Conservation (phyloP, 2,329 filamentous ascomycete genomes). For the Fusarium sp. region DNA sequence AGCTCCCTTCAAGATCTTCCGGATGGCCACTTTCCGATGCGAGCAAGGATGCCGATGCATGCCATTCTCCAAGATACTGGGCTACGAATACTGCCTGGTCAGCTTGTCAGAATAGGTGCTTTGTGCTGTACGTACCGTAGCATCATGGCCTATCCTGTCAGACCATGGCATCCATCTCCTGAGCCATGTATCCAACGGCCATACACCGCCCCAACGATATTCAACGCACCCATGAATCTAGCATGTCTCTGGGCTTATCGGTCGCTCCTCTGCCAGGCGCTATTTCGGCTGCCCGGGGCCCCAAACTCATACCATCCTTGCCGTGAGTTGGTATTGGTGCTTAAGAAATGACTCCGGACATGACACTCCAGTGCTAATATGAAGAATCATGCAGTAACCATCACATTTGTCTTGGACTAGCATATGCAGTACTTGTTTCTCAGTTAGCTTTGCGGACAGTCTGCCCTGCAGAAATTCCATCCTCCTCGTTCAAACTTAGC, state of each 20-base stretch:
- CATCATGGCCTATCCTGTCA: background rate
- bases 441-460: background rate
- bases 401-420: conserved; percentile 5
- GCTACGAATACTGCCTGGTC: background rate
- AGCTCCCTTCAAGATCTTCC: conserved; percentile 1
- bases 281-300: conserved; percentile 28
- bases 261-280: conserved; percentile 10
- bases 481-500: background rate
- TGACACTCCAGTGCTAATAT: conserved; percentile 12
- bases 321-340: conserved; percentile 27
- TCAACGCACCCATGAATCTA: background rate
- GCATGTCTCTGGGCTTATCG: background rate
- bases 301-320: conserved; percentile 18
- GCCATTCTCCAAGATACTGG: background rate
- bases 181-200: conserved; percentile 1
- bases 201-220: conserved; percentile 13
- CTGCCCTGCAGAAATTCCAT: background rate
- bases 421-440: background rate
- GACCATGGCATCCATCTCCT: background rate
- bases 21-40: conserved; percentile 5
- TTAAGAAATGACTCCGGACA: conserved; percentile 15
- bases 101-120: background rate
- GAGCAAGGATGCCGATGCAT: background rate
- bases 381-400: conserved; percentile 27
- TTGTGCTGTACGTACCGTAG: background rate